Evolutionary conservation across 164 flowering plant genomes (phyloP).

Genomic region (Sextonia rubra): DNA sequence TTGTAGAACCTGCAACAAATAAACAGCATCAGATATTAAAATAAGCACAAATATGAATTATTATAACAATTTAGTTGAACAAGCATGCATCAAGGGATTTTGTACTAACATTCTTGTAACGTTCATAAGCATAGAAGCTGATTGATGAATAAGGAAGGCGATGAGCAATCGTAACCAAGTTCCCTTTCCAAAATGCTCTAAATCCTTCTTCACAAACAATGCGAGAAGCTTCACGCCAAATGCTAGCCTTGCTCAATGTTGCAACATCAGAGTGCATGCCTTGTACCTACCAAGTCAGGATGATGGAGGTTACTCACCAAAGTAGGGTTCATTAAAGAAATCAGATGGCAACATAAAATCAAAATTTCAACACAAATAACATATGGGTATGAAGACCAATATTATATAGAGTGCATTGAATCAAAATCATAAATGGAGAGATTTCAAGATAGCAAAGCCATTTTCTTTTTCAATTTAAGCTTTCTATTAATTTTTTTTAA

Average conservation of each 20-base stretch:
- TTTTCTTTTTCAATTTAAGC: too few relatives aligned
- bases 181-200: slow-evolving; percentile 89
- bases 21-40: neutral
- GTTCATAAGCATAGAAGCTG: slow-evolving; percentile 74
- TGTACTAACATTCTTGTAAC: slow-evolving; percentile 56
- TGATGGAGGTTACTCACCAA: neutral
- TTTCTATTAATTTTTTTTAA: too few relatives aligned
- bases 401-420: too few relatives aligned
- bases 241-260: slow-evolving; percentile 49
- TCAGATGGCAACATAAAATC: neutral
- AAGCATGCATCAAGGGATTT: slow-evolving; percentile 4
- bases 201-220: slow-evolving; percentile 68
- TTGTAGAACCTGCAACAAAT: slow-evolving; percentile 46
- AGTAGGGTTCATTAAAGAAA: neutral
- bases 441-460: too few relatives aligned
- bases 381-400: too few relatives aligned
- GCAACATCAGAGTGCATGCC: slow-evolving; percentile 81
- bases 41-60: neutral
- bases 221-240: slow-evolving; percentile 79
- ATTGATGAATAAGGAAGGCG: slow-evolving; percentile 86
- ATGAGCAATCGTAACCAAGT: slow-evolving; percentile 76
- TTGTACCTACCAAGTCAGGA: slow-evolving; percentile 47
- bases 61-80: neutral
- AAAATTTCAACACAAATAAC: neutral
- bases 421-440: too few relatives aligned